These are phyloP conservation scores for Cercospora sesami DNA, from an alignment of 2,329 filamentous ascomycete genomes.

Conservation along the genomic window DNA sequence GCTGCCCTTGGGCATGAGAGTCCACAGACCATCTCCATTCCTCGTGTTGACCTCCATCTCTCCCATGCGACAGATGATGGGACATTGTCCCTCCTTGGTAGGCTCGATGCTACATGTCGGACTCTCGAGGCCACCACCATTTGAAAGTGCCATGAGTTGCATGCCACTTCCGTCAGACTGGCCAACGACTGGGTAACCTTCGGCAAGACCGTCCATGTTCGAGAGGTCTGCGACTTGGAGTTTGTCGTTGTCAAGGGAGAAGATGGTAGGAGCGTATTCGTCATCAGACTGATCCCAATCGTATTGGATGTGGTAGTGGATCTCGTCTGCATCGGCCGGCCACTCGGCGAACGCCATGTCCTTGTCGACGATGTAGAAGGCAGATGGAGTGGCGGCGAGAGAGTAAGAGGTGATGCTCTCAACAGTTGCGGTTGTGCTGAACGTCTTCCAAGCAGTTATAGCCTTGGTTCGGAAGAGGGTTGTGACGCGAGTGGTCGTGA, in stretches of 20 bases:
- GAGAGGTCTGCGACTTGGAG: background rate
- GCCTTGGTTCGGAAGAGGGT: background rate
- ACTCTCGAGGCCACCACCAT: background rate
- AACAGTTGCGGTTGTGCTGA: background rate
- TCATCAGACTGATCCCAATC: slow-evolving; percentile 1
- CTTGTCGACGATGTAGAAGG: background rate
- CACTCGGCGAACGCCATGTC: background rate
- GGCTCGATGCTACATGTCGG: background rate
- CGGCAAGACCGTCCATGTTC: background rate
- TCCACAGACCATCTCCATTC: background rate
- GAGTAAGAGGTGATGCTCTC: background rate
- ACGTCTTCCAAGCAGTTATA: background rate
- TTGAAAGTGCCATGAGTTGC: background rate
- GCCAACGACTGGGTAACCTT: background rate
- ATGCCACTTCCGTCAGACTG: background rate
- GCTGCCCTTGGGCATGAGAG: background rate
- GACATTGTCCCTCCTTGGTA: background rate
- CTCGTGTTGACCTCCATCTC: background rate
- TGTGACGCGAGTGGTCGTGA: background rate
- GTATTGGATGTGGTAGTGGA: slow-evolving; percentile 5
- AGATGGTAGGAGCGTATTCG: background rate
- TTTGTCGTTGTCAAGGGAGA: background rate
- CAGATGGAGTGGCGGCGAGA: background rate
- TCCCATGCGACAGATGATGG: background rate
- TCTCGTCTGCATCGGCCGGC: background rate